These are phyloP conservation scores for Ajuga chamaepitys DNA, from an alignment of 257 asterid genomes.

Conservation along the genomic window DNA sequence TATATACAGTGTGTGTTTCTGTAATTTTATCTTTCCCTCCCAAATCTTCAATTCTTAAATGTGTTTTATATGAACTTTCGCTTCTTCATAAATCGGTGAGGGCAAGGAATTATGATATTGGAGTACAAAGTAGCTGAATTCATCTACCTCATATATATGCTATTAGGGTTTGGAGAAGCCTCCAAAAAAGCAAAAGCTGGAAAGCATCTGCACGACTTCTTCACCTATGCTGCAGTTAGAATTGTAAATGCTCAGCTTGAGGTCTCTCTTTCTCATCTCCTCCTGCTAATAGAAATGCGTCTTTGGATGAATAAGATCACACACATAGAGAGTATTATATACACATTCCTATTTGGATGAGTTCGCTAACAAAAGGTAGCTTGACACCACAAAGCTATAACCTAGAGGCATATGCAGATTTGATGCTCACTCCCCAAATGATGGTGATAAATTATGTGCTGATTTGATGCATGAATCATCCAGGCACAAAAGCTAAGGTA, in stretches of 20 bases:
- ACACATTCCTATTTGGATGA: neutral
- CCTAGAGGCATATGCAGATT: slow-evolving; percentile 61
- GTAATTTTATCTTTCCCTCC: too few species aligned
- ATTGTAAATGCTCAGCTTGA: slow-evolving; percentile 71
- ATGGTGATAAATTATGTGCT: slow-evolving; percentile 77
- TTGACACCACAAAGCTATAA: slow-evolving; percentile 70
- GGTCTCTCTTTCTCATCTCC: slow-evolving; percentile 28
- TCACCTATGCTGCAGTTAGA: slow-evolving; percentile 68
- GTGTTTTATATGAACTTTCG: too few species aligned
- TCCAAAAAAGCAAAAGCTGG: slow-evolving; percentile 85
- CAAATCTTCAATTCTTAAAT: too few species aligned
- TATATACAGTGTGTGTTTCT: too few species aligned
- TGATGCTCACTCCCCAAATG: slow-evolving; percentile 49
- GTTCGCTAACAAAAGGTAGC: slow-evolving; percentile 2
- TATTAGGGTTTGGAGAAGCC: slow-evolving; percentile 85
- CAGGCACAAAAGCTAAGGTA: slow-evolving; percentile 59
- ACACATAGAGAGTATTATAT: too few species aligned
- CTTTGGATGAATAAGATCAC: too few species aligned
- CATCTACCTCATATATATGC: too few species aligned
- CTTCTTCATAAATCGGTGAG: too few species aligned
- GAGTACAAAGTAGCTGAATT: too few species aligned
- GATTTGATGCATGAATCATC: slow-evolving; percentile 78
- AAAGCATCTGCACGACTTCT: slow-evolving; percentile 68
- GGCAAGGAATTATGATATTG: too few species aligned
- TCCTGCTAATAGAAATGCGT: too few species aligned